These are phyloP conservation scores for Colletotrichum paranaense DNA, from an alignment of 2,329 filamentous ascomycete genomes.

Conservation along the genomic window DNA sequence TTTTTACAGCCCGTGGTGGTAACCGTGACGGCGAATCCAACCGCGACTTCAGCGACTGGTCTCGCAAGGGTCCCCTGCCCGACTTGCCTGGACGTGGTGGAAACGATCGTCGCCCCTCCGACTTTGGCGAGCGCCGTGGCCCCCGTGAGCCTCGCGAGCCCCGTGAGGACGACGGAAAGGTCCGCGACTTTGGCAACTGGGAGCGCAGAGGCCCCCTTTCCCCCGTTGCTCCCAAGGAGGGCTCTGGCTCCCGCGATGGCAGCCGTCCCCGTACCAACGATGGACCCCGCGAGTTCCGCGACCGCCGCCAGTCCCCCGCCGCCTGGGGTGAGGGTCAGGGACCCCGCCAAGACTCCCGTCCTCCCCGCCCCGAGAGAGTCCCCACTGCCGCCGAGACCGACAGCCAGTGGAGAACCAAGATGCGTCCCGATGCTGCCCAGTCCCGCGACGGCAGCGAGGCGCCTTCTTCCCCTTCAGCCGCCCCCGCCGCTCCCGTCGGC, in stretches of 20 bases:
- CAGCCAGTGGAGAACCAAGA: constrained; percentile 90
- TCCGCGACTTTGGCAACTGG: constrained; percentile 89
- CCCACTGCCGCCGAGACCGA: constrained; percentile 93
- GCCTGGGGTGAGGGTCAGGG: constrained; percentile 77
- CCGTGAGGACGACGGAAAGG: constrained; percentile 74
- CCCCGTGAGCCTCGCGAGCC: constrained; percentile 73
- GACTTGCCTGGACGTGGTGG: constrained; percentile 71
- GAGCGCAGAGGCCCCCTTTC: constrained; percentile 93
- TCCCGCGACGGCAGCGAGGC: constrained; percentile 82
- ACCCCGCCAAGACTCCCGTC: constrained; percentile 75
- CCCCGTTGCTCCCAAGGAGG: constrained; percentile 68
- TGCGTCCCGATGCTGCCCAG: constrained; percentile 82
- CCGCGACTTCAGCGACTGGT: constrained; percentile 90
- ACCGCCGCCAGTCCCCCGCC: constrained; percentile 76
- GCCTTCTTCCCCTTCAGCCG: constrained; percentile 75
- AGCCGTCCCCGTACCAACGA: constrained; percentile 67
- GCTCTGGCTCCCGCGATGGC: constrained; percentile 62
- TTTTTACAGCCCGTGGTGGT: constrained; percentile 81
- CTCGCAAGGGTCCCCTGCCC: constrained; percentile 88
- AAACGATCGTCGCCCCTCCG: constrained; percentile 55
- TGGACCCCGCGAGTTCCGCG: constrained; percentile 68
- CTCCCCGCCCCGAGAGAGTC: constrained; percentile 71
- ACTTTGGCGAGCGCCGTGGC: constrained; percentile 56
- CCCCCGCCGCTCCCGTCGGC: constrained; percentile 62
- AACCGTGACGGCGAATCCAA: constrained; percentile 70